Evolutionary conservation across 176 grass and related monocot genomes (phyloP).

Genomic region (Lolium perenne): DNA sequence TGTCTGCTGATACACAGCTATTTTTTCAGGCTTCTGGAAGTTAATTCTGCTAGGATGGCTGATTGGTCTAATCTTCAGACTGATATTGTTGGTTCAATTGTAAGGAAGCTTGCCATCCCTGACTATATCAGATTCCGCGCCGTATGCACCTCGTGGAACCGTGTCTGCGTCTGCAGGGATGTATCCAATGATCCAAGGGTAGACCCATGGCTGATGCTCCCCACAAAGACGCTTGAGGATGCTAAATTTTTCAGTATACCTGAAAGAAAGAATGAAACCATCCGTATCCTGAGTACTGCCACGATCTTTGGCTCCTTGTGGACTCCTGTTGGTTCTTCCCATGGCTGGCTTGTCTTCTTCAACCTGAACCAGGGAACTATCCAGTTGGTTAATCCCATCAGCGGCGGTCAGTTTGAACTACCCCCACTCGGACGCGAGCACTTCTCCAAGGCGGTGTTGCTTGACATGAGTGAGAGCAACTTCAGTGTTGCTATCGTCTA

Average conservation of each 20-base stretch:
- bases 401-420: slow-evolving; percentile 32
- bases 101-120: too few species aligned
- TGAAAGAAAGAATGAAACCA: too few species aligned
- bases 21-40: slow-evolving; percentile 31
- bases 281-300: not conserved
- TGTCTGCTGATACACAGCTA: not conserved
- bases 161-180: too few species aligned
- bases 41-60: slow-evolving; percentile 38
- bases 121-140: too few species aligned
- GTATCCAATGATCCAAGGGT: too few species aligned
- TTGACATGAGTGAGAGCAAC: slow-evolving; percentile 52
- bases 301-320: slow-evolving; percentile 47
- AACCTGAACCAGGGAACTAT: slow-evolving; percentile 28
- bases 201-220: too few species aligned
- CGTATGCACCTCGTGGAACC: too few species aligned
- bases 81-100: too few species aligned
- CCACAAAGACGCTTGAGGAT: too few species aligned
- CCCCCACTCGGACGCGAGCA: slow-evolving; percentile 21
- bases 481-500: slow-evolving; percentile 51
- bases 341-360: slow-evolving; percentile 60
- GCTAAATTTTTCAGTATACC: too few species aligned
- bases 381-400: slow-evolving; percentile 55
- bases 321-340: slow-evolving; percentile 54
- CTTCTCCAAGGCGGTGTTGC: slow-evolving; percentile 53
- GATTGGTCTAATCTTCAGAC: slow-evolving; percentile 56